A percentile compares a stretch with the other conserved stretches of the same genome.
These are phyloP conservation scores for Pythium brachiatum DNA, from an alignment of 352 stramenopile genomes.

Conservation along the genomic window DNA sequence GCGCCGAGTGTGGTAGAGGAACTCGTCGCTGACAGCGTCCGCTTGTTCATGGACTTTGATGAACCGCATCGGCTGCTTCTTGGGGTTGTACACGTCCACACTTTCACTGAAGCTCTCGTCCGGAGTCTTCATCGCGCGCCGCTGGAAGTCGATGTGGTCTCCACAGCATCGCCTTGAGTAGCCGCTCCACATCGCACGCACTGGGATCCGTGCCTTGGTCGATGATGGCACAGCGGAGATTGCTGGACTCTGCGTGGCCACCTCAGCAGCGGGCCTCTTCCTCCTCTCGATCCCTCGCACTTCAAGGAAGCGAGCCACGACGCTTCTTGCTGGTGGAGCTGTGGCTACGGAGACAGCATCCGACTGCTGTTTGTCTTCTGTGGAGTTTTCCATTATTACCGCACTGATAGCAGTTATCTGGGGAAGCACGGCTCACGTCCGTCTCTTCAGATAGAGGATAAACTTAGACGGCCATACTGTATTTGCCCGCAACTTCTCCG, in stretches of 20 bases:
- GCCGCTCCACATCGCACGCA: constrained; percentile 29
- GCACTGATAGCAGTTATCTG: too few relatives aligned
- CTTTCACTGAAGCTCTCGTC: constrained; percentile 43
- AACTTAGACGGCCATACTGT: too few relatives aligned
- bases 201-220: neutral
- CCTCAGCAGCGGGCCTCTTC: neutral
- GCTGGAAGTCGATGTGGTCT: constrained; percentile 25
- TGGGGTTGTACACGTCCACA: constrained; percentile 49
- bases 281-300: constrained; percentile 13
- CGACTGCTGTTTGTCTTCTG: neutral
- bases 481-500: too few relatives aligned
- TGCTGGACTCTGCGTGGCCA: neutral
- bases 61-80: constrained; percentile 34
- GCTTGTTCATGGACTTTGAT: constrained; percentile 53
- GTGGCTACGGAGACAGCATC: neutral
- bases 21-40: constrained; percentile 33
- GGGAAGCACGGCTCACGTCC: too few relatives aligned
- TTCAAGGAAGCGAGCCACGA: constrained; percentile 17
- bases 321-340: neutral
- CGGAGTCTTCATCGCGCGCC: constrained; percentile 34
- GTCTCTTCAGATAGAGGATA: too few relatives aligned
- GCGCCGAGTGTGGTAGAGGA: constrained; percentile 35
- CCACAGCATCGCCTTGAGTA: constrained; percentile 46
- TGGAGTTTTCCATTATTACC: neutral
- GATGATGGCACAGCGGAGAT: neutral